Percentiles rank a stretch among this genome's conserved stretches.
Conservation (phyloP, 106 monocot species). For the Narthecium ossifragum region DNA sequence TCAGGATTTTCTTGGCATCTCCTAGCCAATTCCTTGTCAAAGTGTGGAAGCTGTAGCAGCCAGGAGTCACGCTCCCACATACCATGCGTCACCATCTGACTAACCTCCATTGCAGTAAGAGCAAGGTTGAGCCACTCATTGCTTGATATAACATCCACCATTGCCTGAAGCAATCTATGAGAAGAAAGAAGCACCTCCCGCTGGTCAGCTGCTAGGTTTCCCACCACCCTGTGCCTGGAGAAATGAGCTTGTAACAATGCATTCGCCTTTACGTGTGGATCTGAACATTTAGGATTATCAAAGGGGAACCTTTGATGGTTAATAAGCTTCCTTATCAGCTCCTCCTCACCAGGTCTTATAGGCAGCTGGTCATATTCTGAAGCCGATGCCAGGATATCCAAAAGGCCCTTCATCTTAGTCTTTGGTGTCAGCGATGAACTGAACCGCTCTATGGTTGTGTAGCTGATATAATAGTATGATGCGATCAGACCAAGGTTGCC, state of each 20-base stretch:
- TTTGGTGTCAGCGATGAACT: conserved; percentile 67
- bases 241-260: conserved; percentile 88
- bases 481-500: conserved; percentile 89
- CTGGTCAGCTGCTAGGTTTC: too few species aligned
- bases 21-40: conserved; percentile 80
- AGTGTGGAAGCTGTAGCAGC: conserved; percentile 89
- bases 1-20: conserved; percentile 74
- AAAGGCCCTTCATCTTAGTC: conserved; percentile 89
- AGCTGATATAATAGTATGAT: conserved; percentile 92
- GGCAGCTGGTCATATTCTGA: conserved; percentile 86
- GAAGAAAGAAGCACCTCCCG: conserved; percentile 92
- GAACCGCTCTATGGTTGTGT: conserved; percentile 90
- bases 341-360: conserved; percentile 89
- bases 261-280: conserved; percentile 96
- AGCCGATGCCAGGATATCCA: conserved; percentile 83
- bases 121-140: conserved; percentile 87
- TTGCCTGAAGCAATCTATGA: conserved; percentile 78
- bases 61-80: conserved; percentile 92
- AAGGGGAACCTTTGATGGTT: conserved; percentile 89
- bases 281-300: conserved; percentile 73
- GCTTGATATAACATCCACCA: conserved; percentile 98
- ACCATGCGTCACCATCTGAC: conserved; percentile 98
- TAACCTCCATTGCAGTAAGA: conserved; percentile 78
- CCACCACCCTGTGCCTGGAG: conserved; percentile 69
- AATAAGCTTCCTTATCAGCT: conserved; percentile 64